Conservation (phyloP, 75 land plant genomes). For the Chamaecyparis obtusa region DNA sequence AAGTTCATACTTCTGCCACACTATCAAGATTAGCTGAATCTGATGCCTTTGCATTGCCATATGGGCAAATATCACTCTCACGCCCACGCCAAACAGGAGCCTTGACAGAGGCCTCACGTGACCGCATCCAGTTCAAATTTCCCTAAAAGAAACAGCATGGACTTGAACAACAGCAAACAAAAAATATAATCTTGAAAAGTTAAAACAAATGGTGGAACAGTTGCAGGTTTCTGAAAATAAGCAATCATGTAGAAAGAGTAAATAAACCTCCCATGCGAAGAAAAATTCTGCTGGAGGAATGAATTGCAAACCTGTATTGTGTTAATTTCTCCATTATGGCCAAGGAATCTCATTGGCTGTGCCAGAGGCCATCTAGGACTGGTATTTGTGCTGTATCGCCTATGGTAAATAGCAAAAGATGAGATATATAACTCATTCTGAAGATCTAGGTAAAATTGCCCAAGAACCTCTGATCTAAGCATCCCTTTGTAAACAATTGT, state of each 20-base stretch:
- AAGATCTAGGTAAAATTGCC: slow-evolving; percentile 80
- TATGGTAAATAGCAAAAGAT: slow-evolving; percentile 92
- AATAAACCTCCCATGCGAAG: background rate
- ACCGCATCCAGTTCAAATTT: slow-evolving; percentile 98
- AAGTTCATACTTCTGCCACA: slow-evolving; percentile 80
- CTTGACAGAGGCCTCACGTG: slow-evolving; percentile 75
- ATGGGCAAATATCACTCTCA: slow-evolving; percentile 92
- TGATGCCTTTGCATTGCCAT: slow-evolving; percentile 90
- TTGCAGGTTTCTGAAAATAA: background rate
- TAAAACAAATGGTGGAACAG: background rate
- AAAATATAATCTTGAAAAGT: slow-evolving; percentile 3
- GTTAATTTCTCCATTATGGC: slow-evolving; percentile 99
- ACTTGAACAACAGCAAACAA: slow-evolving; percentile 9
- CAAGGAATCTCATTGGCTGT: slow-evolving; percentile 97
- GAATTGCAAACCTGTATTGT: slow-evolving; percentile 82
- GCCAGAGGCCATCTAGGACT: slow-evolving; percentile 99
- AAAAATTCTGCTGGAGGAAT: background rate
- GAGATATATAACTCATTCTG: slow-evolving; percentile 70
- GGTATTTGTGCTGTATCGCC: slow-evolving; percentile 96
- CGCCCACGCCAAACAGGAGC: slow-evolving; percentile 97
- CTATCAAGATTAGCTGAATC: slow-evolving; percentile 99
- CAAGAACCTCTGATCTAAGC: slow-evolving; percentile 89
- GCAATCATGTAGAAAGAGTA: background rate
- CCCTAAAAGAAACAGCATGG: slow-evolving; percentile 48
- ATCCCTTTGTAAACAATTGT: slow-evolving; percentile 98